These are phyloP conservation scores for Hygrophorus pudorinus DNA, from an alignment of 768 basidiomycete genomes.

Conservation along the genomic window DNA sequence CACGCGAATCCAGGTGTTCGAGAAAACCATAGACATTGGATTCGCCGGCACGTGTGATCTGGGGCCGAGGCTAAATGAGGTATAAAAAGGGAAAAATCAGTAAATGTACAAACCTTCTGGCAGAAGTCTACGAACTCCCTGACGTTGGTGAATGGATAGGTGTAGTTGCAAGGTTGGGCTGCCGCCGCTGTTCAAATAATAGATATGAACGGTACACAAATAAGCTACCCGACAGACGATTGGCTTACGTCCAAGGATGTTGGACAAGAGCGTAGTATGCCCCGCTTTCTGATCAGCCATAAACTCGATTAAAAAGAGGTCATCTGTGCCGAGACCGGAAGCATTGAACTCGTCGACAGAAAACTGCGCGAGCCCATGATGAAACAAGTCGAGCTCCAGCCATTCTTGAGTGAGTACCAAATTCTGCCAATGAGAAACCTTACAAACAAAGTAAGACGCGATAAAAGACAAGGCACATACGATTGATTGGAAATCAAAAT, in stretches of 20 bases:
- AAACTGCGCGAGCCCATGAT: slow-evolving; percentile 45
- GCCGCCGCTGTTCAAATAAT: slow-evolving; percentile 19
- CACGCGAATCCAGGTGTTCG: slow-evolving; percentile 49
- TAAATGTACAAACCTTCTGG: slow-evolving; percentile 27
- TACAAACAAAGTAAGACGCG: not conserved
- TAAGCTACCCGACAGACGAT: not conserved
- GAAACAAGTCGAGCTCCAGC: slow-evolving; percentile 53
- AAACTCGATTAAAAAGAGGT: slow-evolving; percentile 45
- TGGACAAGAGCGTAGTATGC: slow-evolving; percentile 43
- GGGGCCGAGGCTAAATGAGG: not conserved
- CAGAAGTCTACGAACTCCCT: slow-evolving; percentile 52
- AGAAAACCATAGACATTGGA: slow-evolving; percentile 56
- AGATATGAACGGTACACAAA: slow-evolving; percentile 1
- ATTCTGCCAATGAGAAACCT: slow-evolving; percentile 20
- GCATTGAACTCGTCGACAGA: slow-evolving; percentile 44
- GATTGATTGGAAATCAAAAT: slow-evolving; percentile 44
- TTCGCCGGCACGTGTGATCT: slow-evolving; percentile 45
- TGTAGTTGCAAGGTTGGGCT: slow-evolving; percentile 48
- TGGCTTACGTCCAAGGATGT: slow-evolving; percentile 34
- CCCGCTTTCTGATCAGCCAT: slow-evolving; percentile 60
- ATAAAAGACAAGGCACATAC: slow-evolving; percentile 12
- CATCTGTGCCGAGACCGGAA: slow-evolving; percentile 41
- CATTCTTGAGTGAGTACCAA: slow-evolving; percentile 55
- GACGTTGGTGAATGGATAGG: slow-evolving; percentile 44
- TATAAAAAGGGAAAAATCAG: not conserved